These are phyloP conservation scores for Jimgerdemannia lactiflua DNA, from an alignment of 192 early-diverging fungal genomes.

Conservation along the genomic window DNA sequence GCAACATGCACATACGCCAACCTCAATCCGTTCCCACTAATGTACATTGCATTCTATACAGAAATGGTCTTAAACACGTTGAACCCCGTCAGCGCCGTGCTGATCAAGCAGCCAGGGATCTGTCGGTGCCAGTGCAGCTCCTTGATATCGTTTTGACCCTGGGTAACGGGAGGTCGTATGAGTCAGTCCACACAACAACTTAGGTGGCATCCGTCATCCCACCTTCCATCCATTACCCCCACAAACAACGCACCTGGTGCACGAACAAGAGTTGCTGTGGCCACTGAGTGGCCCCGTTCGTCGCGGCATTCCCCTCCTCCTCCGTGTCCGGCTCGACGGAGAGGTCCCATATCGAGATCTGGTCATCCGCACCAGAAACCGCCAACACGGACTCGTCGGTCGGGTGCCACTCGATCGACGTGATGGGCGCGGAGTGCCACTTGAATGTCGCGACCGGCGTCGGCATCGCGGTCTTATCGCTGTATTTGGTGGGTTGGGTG, in stretches of 20 bases:
- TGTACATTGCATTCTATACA: slow-evolving; percentile 40
- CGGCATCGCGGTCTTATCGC: slow-evolving; percentile 20
- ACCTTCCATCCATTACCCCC: background rate
- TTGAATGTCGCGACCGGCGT: slow-evolving; percentile 88
- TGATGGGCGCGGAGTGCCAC: slow-evolving; percentile 92
- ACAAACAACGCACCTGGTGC: slow-evolving; percentile 43
- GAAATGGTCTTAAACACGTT: slow-evolving; percentile 99
- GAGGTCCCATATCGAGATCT: slow-evolving; percentile 97
- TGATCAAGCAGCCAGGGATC: slow-evolving; percentile 85
- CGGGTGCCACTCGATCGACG: slow-evolving; percentile 97
- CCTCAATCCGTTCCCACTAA: too few relatives aligned
- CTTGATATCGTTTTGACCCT: slow-evolving; percentile 93
- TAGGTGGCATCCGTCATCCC: too few relatives aligned
- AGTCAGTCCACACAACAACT: too few relatives aligned
- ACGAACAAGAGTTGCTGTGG: slow-evolving; percentile 95
- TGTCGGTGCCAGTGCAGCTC: slow-evolving; percentile 98
- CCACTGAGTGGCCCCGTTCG: slow-evolving; percentile 68
- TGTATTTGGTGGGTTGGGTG: slow-evolving; percentile 8
- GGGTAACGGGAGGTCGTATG: slow-evolving; percentile 26
- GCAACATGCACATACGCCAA: background rate
- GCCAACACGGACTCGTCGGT: slow-evolving; percentile 89
- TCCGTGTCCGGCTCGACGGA: slow-evolving; percentile 96
- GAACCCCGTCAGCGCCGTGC: slow-evolving; percentile 85
- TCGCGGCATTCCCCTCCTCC: slow-evolving; percentile 58
- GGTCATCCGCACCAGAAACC: slow-evolving; percentile 92